These are phyloP conservation scores for Athelia psychrophila DNA, from an alignment of 1,284 basidiomycete species.

Conservation along the genomic window DNA sequence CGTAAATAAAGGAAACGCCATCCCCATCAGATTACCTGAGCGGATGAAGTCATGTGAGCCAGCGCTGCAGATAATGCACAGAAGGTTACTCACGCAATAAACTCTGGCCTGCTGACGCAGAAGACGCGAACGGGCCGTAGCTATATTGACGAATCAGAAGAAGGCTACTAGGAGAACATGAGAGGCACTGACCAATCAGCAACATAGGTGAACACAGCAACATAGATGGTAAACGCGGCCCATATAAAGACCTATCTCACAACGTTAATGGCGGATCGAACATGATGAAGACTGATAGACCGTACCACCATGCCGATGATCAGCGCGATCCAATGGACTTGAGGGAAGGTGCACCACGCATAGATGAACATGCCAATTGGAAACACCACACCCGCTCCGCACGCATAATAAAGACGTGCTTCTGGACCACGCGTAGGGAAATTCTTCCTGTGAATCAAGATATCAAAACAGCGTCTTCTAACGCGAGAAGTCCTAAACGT, in stretches of 20 bases:
- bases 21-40: slow-evolving; percentile 55
- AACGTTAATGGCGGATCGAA: slow-evolving; percentile 1
- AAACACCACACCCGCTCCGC: slow-evolving; percentile 60
- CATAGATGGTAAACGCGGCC: slow-evolving; percentile 59
- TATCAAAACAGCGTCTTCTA: neutral
- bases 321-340: slow-evolving; percentile 56
- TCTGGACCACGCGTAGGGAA: slow-evolving; percentile 63
- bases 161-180: neutral
- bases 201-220: slow-evolving; percentile 68
- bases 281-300: neutral
- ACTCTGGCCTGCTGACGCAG: slow-evolving; percentile 76
- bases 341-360: slow-evolving; percentile 54
- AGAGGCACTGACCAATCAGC: slow-evolving; percentile 58
- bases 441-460: slow-evolving; percentile 39
- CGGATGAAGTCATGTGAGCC: neutral
- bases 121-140: slow-evolving; percentile 74
- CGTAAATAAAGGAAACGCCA: slow-evolving; percentile 65
- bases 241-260: slow-evolving; percentile 47
- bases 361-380: slow-evolving; percentile 67
- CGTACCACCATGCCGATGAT: slow-evolving; percentile 53
- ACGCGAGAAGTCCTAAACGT: too few relatives aligned
- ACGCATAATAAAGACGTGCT: slow-evolving; percentile 71
- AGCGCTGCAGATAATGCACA: neutral
- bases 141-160: slow-evolving; percentile 25
- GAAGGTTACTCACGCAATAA: slow-evolving; percentile 47